These are phyloP conservation scores for Paraphysoderma sedebokerense DNA, from an alignment of 371 early-diverging fungal genomes.

Conservation along the genomic window DNA sequence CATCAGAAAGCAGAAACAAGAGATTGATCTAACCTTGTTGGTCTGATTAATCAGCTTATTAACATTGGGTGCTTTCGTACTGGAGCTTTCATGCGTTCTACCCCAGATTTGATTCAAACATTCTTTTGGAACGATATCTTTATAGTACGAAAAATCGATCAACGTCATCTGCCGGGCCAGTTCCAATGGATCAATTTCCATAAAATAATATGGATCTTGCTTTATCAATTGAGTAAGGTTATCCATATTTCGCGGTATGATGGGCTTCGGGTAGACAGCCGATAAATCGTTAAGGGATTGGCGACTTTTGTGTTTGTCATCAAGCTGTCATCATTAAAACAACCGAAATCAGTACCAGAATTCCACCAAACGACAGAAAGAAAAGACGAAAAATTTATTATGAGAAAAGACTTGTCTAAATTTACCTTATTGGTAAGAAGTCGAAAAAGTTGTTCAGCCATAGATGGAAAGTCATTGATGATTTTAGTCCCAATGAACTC, in stretches of 20 bases:
- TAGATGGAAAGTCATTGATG: slow-evolving; percentile 14
- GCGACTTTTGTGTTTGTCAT: too few species aligned
- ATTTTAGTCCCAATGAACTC: slow-evolving; percentile 20
- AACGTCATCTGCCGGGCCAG: slow-evolving; percentile 30
- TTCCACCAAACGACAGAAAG: too few species aligned
- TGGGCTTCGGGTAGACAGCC: background rate
- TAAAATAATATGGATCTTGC: too few species aligned
- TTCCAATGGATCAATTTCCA: slow-evolving; percentile 29
- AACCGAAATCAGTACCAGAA: too few species aligned
- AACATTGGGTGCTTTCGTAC: slow-evolving; percentile 10
- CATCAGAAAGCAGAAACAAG: too few species aligned
- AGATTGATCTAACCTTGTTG: too few species aligned
- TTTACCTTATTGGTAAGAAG: slow-evolving; percentile 11
- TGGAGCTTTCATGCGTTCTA: background rate
- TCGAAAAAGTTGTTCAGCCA: slow-evolving; percentile 9
- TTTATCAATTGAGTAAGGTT: too few species aligned
- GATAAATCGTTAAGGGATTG: too few species aligned
- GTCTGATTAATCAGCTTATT: slow-evolving; percentile 26
- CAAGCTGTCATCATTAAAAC: too few species aligned
- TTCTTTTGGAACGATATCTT: slow-evolving; percentile 17
- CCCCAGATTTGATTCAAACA: slow-evolving; percentile 35
- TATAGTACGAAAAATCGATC: slow-evolving; percentile 17
- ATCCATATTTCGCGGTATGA: slow-evolving; percentile 3
- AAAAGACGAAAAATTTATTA: background rate
- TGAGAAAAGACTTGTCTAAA: background rate